Base-by-base conservation (phyloP, 371 early-diverging fungal species). In the Homolaphlyctis polyrhiza region DNA sequence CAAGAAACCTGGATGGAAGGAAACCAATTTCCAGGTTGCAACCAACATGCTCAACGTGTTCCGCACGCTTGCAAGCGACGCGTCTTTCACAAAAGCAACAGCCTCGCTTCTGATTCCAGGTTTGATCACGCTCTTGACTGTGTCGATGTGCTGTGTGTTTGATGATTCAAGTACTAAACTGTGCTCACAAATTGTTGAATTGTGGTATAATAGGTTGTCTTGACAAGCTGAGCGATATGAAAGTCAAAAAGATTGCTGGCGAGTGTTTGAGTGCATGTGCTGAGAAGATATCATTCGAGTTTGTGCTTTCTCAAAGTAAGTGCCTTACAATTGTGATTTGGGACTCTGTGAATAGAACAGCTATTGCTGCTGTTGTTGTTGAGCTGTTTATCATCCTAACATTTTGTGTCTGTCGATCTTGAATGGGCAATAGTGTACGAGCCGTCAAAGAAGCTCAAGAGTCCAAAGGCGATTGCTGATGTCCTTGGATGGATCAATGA, bases 221-320 rank as follows among this genome's bases (percentile, higher is more conserved):
- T 0, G 97, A 95, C 64, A 96, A 95, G 72, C 78, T 97, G 29
- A 92, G 95, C 21, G 97, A 97, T 65, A 88, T 92, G 66, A 97
- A 97, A 70, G 76, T 95, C 30, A 95, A 94, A 66, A 89, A 87
- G 30, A 81, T 86, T 0, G 92, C 94, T 0, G 87, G 87, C 6
- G 91, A 90, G 27, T 88, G 90, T 55, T 71, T 96, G 70, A 80
- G 62, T 3, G 28, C 67, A 0, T 87, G 91, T 59, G 88, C 89
- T 0, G 94, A 93, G 72, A 78, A 78, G 18, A 80, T 81, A 11
- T 84, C 91, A 0, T 73, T 96, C 0, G 86, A 87, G 60, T 90
- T 93, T 71, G 92, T 96, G 0, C 75, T 95, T 2, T 77, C 81
- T 2, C 87, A 88, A 62, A 66, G 77, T 77, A 63, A 6, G 47